phyloP scores from a whole-genome alignment of 192 early-diverging fungal genomes.

The Gonapodya sp. region DNA sequence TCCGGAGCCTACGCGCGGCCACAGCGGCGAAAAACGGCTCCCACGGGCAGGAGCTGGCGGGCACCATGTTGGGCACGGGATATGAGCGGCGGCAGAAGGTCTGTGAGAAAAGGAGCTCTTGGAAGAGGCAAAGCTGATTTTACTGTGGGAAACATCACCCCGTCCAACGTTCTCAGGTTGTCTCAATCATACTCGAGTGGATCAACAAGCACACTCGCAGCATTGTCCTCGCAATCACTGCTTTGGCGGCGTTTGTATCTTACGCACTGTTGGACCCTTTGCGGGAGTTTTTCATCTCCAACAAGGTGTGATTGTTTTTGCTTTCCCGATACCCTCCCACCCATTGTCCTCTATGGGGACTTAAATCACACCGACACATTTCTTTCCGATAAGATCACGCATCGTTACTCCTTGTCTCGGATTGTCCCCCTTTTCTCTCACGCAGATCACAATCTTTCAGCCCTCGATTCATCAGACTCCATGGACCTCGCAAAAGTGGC shows the following conservation, averaged over 20 bases:
- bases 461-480: not conserved
- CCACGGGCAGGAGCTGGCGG: not conserved
- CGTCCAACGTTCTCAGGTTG: not conserved
- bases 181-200: not conserved
- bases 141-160: not conserved
- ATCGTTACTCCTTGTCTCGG: not conserved
- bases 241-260: not conserved
- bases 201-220: not conserved
- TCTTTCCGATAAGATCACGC: not conserved
- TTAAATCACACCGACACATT: not conserved
- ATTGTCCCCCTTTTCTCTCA: not conserved
- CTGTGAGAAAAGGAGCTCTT: not conserved
- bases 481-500: not conserved
- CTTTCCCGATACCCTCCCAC: not conserved
- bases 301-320: not conserved
- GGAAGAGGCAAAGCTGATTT: too few relatives aligned
- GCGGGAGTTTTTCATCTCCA: conserved; percentile 5
- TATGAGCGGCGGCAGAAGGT: not conserved
- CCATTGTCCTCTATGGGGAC: not conserved
- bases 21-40: not conserved
- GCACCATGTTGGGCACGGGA: not conserved
- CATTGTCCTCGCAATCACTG: not conserved
- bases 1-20: not conserved
- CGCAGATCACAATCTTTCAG: not conserved
- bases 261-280: not conserved